These are phyloP conservation scores for Arthrinium phaeospermum DNA, from an alignment of 2,329 filamentous ascomycete genomes.

Conservation along the genomic window DNA sequence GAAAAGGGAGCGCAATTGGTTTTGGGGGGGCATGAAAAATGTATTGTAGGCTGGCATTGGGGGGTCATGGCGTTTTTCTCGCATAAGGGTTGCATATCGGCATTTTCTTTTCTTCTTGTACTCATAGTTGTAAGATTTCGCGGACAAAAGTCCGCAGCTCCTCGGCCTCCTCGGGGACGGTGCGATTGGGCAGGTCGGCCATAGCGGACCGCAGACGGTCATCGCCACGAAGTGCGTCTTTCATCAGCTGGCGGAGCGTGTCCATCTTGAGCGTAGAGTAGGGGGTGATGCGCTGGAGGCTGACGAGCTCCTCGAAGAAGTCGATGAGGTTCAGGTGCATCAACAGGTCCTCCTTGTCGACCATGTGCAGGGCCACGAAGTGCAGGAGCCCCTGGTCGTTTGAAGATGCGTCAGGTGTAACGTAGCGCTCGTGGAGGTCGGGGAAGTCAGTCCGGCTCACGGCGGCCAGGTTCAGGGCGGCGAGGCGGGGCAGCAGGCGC, in stretches of 20 bases:
- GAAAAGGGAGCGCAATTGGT: neutral
- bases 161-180: slow-evolving; percentile 57
- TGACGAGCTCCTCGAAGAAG: slow-evolving; percentile 36
- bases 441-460: slow-evolving; percentile 45
- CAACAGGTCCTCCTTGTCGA: slow-evolving; percentile 49
- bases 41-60: neutral
- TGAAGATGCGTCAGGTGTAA: too few relatives aligned
- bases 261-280: slow-evolving; percentile 44
- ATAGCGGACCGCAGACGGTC: slow-evolving; percentile 45
- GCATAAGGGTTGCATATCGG: neutral
- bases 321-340: slow-evolving; percentile 20
- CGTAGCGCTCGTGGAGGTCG: slow-evolving; percentile 38
- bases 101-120: neutral
- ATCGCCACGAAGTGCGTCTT: slow-evolving; percentile 48
- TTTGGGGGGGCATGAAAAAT: neutral
- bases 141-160: slow-evolving; percentile 51
- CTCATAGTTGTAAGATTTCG: slow-evolving; percentile 44
- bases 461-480: slow-evolving; percentile 50
- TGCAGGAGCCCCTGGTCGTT: slow-evolving; percentile 52
- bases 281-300: slow-evolving; percentile 50
- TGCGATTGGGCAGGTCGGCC: slow-evolving; percentile 51
- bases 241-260: slow-evolving; percentile 47
- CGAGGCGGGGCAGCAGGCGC: slow-evolving; percentile 56
- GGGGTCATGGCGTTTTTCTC: neutral
- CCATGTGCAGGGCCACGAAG: slow-evolving; percentile 58